Base-by-base conservation (phyloP, 2,329 filamentous ascomycete species). In the Arthroderma sp. region DNA sequence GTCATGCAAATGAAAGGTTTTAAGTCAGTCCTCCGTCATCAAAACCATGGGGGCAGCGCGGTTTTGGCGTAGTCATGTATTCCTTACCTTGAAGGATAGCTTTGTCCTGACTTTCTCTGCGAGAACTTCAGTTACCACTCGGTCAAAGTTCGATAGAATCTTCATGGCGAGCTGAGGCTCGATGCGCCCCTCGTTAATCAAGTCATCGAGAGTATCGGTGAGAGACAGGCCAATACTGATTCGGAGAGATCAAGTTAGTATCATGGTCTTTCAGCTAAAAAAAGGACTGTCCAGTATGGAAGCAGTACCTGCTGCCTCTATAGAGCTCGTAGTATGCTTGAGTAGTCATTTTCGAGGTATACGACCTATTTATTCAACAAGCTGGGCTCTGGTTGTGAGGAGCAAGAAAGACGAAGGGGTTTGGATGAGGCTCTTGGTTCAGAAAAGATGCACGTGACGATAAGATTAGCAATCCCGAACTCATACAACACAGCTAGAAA, bases 141-240 rank as follows among this genome's bases (percentile, higher is more conserved):
- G 83, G 67, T 98, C 91, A 65, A 96, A 98, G 68, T 94, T 93
- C 55, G 81, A 80, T 50, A 98, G 77, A 52, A 98, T 93, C 75
- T 94, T 94, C 86, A 98, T 96, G 42, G 91, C 91, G 38, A 98
- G 78, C 70, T 98, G 91, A 29, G 91, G 91, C 68, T 96, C 89
- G 68, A 98, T 96, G 54, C 86, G 85, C 58, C 87, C 82, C 55
- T 89, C 83, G 62, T 85, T 89, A 67, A 98, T 96, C 54, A 98
- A 74, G 59, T 94, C 86, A 68, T 98, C 91, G 58, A 98, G 87
- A 45, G 88, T 94, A 68, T 98, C 93, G 44, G 89, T 95, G 58
- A 98, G 76, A 47, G 89, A 82, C 59, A 86, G 76, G 56, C 91
- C 91, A 70, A 98, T 86, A 68, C 91, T 98, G 65, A 48, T 34